phyloP scores from a whole-genome alignment of 768 basidiomycete genomes.

The Albatrellus ellisii region DNA sequence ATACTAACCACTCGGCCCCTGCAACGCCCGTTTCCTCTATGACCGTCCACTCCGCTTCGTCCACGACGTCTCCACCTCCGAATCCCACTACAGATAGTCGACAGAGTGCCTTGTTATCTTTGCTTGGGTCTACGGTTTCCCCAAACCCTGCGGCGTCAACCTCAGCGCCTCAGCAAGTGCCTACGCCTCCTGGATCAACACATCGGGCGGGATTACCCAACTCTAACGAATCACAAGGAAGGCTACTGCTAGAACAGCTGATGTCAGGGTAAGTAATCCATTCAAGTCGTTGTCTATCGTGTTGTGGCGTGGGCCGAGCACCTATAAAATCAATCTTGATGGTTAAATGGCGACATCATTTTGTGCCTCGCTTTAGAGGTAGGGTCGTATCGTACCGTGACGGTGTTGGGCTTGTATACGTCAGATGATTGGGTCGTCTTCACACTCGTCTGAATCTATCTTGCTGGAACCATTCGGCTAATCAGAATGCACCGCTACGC shows the following conservation, averaged over 20 bases:
- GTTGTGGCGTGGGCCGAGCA: neutral
- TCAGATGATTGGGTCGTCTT: too few species aligned
- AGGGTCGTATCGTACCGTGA: too few species aligned
- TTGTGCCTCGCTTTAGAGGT: too few species aligned
- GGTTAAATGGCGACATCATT: neutral
- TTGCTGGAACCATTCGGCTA: too few species aligned
- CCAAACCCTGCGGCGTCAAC: constrained; percentile 22
- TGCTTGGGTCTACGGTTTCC: constrained; percentile 39
- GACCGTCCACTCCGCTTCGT: constrained; percentile 26
- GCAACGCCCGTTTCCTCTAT: constrained; percentile 29
- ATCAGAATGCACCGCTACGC: too few species aligned
- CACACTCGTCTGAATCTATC: too few species aligned
- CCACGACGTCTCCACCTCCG: constrained; percentile 24
- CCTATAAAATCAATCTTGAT: neutral
- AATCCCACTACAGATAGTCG: constrained; percentile 38
- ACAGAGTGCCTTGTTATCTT: constrained; percentile 63
- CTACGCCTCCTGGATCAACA: constrained; percentile 54
- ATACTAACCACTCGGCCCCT: constrained; percentile 27
- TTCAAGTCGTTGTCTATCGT: constrained; percentile 2
- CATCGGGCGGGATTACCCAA: constrained; percentile 41
- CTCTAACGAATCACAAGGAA: constrained; percentile 51
- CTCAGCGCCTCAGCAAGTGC: constrained; percentile 43
- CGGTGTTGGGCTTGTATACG: too few species aligned
- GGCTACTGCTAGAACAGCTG: constrained; percentile 66
- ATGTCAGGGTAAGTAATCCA: constrained; percentile 57